Evolutionary conservation across 805 yeast genomes (phyloP).

Genomic region (Candida insectalens): DNA sequence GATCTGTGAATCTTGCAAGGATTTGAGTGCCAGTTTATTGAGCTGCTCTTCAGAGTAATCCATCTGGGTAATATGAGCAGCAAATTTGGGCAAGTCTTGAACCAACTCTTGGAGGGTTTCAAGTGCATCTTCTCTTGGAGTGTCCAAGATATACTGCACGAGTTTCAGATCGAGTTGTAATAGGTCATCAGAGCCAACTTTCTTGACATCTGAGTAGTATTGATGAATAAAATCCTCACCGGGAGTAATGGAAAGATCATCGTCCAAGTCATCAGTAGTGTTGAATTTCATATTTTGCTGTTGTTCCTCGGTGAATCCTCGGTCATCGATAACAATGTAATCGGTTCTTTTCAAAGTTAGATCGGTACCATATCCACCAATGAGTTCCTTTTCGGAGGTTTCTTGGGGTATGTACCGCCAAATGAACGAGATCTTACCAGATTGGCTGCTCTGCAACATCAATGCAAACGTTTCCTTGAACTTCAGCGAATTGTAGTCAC

Average conservation of each 20-base stretch:
- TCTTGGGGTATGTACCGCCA: constrained; percentile 57
- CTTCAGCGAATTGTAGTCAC: constrained; percentile 39
- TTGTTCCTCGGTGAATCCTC: constrained; percentile 27
- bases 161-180: constrained; percentile 30
- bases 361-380: constrained; percentile 61
- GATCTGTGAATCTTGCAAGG: constrained; percentile 3
- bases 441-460: constrained; percentile 40
- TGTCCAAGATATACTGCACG: constrained; percentile 28
- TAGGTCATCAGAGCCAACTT: constrained; percentile 24
- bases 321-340: constrained; percentile 55
- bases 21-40: neutral
- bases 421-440: constrained; percentile 61
- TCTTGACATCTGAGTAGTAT: constrained; percentile 21
- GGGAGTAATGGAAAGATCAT: too few species aligned
- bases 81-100: constrained; percentile 47
- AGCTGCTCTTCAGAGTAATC: constrained; percentile 6
- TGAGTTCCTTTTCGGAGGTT: constrained; percentile 14
- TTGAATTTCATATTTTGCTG: constrained; percentile 19
- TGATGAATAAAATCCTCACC: constrained; percentile 11
- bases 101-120: constrained; percentile 30
- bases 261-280: neutral
- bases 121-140: constrained; percentile 19
- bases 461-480: constrained; percentile 51
- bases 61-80: constrained; percentile 27
- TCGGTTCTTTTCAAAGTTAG: constrained; percentile 57